phyloP scores from a whole-genome alignment of 305 asterid genomes.

The Fraxinus velutina region DNA sequence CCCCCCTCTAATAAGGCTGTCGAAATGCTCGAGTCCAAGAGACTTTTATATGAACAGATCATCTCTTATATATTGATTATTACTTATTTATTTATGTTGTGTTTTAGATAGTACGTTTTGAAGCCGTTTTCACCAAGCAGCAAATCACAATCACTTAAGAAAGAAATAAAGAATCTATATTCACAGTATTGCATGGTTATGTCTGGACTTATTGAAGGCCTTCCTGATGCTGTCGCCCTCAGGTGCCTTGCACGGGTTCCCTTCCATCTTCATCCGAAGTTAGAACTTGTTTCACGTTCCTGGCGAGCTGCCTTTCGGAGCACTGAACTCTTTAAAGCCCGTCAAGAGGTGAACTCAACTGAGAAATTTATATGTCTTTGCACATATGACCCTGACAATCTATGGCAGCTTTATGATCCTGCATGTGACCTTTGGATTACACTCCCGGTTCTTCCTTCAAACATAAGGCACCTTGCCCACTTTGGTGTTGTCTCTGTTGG shows the following conservation, averaged over 20 bases:
- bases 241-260: slow-evolving; percentile 97
- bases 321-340: slow-evolving; percentile 79
- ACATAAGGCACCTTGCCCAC: slow-evolving; percentile 82
- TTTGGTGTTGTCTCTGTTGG: slow-evolving; percentile 83
- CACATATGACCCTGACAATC: slow-evolving; percentile 88
- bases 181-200: slow-evolving; percentile 37
- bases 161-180: slow-evolving; percentile 7
- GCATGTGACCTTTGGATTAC: slow-evolving; percentile 81
- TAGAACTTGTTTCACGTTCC: slow-evolving; percentile 80
- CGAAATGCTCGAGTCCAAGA: not conserved
- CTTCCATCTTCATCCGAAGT: slow-evolving; percentile 67
- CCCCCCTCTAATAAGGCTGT: not conserved
- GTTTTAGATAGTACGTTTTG: slow-evolving; percentile 30
- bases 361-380: slow-evolving; percentile 84
- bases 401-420: slow-evolving; percentile 94
- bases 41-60: not conserved
- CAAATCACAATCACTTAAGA: not conserved
- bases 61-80: not conserved
- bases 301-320: slow-evolving; percentile 77
- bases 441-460: slow-evolving; percentile 83
- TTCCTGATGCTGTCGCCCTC: slow-evolving; percentile 88
- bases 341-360: slow-evolving; percentile 67
- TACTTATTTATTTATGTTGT: slow-evolving; percentile 3
- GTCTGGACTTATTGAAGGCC: slow-evolving; percentile 97
- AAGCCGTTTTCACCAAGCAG: slow-evolving; percentile 24